A percentile compares a stretch with the other conserved stretches of the same genome.
These are phyloP conservation scores for Ophidiomyces ophidiicola DNA, from an alignment of 2,329 filamentous ascomycete species.

Conservation along the genomic window DNA sequence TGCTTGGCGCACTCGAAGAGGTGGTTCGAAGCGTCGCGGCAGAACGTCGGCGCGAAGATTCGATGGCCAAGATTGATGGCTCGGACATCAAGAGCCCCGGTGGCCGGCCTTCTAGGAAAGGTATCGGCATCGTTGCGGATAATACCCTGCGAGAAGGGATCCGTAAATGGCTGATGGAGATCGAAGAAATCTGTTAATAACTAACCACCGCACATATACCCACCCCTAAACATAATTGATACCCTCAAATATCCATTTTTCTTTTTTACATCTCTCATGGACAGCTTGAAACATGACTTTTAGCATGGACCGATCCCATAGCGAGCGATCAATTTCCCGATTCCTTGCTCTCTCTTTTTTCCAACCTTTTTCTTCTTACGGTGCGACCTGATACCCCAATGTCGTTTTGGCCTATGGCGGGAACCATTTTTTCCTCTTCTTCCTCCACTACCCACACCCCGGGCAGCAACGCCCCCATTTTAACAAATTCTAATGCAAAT, in stretches of 20 bases:
- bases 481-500: not conserved
- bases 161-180: slow-evolving; percentile 42
- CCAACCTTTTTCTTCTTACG: not conserved
- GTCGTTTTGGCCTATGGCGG: not conserved
- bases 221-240: too few relatives aligned
- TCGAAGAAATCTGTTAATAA: slow-evolving; percentile 33
- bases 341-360: not conserved
- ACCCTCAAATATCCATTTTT: too few relatives aligned
- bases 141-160: slow-evolving; percentile 47
- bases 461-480: too few relatives aligned
- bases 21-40: slow-evolving; percentile 45
- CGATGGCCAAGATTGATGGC: slow-evolving; percentile 18
- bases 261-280: too few relatives aligned
- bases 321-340: not conserved
- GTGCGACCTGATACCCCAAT: not conserved
- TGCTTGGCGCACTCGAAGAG: slow-evolving; percentile 46
- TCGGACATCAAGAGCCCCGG: slow-evolving; percentile 14
- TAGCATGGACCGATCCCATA: too few relatives aligned
- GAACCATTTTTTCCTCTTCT: too few relatives aligned
- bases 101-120: slow-evolving; percentile 21
- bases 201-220: not conserved
- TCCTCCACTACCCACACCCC: too few relatives aligned
- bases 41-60: slow-evolving; percentile 34
- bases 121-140: slow-evolving; percentile 28
- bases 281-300: too few relatives aligned